These are phyloP conservation scores for Alternaria arbusti DNA, from an alignment of 2,329 filamentous ascomycete species.

Conservation along the genomic window DNA sequence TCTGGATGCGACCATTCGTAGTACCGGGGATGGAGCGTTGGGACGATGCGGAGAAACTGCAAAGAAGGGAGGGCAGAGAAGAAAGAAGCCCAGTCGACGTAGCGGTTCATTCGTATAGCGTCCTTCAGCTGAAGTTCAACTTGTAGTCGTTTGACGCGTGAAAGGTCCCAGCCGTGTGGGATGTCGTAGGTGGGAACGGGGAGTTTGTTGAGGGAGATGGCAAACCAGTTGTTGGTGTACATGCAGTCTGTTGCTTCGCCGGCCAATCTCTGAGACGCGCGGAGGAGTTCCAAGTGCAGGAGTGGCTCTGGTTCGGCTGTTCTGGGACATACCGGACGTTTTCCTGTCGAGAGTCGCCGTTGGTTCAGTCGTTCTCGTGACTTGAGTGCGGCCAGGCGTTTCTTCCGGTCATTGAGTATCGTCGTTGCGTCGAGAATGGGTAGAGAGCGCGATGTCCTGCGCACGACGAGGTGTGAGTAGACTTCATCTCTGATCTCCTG, in stretches of 20 bases:
- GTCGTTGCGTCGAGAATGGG: conserved; percentile 33
- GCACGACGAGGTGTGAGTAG: conserved; percentile 36
- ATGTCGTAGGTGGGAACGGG: conserved; percentile 26
- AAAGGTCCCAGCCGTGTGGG: conserved; percentile 34
- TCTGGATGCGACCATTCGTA: conserved; percentile 38
- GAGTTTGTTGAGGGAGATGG: conserved; percentile 35
- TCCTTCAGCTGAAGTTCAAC: conserved; percentile 40
- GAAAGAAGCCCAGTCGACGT: conserved; percentile 38
- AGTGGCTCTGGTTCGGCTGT: conserved; percentile 20
- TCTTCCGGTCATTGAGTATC: conserved; percentile 35
- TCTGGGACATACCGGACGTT: conserved; percentile 24
- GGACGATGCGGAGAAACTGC: conserved; percentile 32
- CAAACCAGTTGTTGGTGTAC: conserved; percentile 40
- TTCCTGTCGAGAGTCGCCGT: conserved; percentile 28
- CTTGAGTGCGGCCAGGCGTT: conserved; percentile 24
- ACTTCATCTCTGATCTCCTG: conserved; percentile 39
- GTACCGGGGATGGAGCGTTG: conserved; percentile 35
- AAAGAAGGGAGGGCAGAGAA: conserved; percentile 30
- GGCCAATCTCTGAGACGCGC: conserved; percentile 27
- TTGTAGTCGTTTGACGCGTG: conserved; percentile 31
- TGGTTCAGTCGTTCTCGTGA: conserved; percentile 33
- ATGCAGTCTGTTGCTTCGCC: conserved; percentile 33
- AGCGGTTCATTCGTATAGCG: conserved; percentile 40
- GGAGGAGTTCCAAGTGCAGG: conserved; percentile 30
- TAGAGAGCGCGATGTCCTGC: conserved; percentile 8